Percentiles rank a stretch among this genome's conserved stretches.
phyloP scores from a whole-genome alignment of 148 eudicot genomes.

The Rhododendron molle region DNA sequence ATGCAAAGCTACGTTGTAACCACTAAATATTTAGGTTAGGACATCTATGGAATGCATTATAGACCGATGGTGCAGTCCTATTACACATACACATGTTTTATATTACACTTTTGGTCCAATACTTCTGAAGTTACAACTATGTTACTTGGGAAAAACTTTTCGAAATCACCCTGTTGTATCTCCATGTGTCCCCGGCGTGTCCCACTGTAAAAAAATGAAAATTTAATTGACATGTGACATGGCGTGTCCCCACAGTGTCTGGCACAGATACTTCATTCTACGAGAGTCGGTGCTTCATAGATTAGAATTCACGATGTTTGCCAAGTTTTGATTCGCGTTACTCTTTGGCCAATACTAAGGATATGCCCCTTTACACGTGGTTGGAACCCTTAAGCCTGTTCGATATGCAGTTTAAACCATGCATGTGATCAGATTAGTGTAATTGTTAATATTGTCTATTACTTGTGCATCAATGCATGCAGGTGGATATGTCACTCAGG shows the following conservation, averaged over 20 bases:
- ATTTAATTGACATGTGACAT: not conserved
- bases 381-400: not conserved
- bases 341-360: not conserved
- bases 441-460: not conserved
- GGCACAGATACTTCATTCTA: not conserved
- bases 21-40: not conserved
- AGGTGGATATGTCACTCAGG: slow-evolving; percentile 84
- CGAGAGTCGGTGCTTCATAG: not conserved
- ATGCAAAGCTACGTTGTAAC: not conserved
- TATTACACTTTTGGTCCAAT: not conserved
- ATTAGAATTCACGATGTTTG: not conserved
- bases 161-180: not conserved
- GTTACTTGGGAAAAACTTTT: not conserved
- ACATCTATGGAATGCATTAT: not conserved
- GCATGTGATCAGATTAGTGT: not conserved
- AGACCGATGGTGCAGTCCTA: not conserved
- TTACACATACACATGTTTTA: not conserved
- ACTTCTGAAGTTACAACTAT: not conserved
- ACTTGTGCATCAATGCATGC: slow-evolving; percentile 14
- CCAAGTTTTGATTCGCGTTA: not conserved
- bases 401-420: not conserved
- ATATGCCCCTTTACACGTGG: not conserved
- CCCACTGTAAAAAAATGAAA: not conserved
- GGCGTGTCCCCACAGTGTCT: not conserved
- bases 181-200: not conserved